Evolutionary conservation across 2,329 filamentous ascomycete species (phyloP).

Genomic region (Fusarium devonianum): DNA sequence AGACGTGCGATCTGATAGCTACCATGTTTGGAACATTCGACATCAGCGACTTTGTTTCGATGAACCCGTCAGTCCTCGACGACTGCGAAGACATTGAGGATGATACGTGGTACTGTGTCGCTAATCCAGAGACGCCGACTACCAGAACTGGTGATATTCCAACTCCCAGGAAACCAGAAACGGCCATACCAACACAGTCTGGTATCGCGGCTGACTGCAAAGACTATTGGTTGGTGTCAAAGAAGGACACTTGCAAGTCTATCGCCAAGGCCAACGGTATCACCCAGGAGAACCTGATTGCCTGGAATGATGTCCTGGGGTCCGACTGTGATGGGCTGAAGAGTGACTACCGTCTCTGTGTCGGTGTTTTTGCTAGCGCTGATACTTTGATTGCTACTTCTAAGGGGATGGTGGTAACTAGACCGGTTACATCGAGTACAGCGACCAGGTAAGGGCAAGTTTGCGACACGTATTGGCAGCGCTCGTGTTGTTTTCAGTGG

Average conservation of each 20-base stretch:
- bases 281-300: not conserved
- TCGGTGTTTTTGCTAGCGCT: not conserved
- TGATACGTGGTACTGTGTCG: not conserved
- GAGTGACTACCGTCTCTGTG: not conserved
- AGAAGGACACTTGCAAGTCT: conserved; percentile 2
- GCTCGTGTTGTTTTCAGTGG: too few relatives aligned
- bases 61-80: conserved; percentile 5
- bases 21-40: not conserved
- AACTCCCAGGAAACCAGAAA: not conserved
- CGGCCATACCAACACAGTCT: not conserved
- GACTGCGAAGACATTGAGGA: not conserved
- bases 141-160: not conserved
- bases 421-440: too few relatives aligned
- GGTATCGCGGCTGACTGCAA: not conserved
- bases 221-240: not conserved
- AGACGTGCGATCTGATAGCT: not conserved
- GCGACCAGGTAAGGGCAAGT: too few relatives aligned
- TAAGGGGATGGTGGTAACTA: not conserved
- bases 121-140: not conserved
- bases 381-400: not conserved
- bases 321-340: not conserved
- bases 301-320: not conserved
- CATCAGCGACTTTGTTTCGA: fast-evolving
- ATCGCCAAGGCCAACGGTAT: not conserved
- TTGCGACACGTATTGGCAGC: too few relatives aligned